Conservation (phyloP, 495 filamentous ascomycete genomes). For the Daldinia grandis region DNA sequence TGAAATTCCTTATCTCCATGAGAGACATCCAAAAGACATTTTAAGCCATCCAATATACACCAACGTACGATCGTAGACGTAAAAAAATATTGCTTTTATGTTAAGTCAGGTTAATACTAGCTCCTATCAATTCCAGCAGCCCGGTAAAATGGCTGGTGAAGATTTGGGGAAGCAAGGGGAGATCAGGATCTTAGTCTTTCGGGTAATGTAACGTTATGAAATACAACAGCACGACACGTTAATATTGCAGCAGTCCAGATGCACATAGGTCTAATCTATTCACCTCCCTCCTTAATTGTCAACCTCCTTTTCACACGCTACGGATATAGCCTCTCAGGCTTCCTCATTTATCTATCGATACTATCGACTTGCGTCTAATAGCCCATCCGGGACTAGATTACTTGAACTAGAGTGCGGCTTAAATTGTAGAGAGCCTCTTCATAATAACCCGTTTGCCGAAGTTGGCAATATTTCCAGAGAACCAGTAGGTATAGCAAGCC, state of each 20-base stretch:
- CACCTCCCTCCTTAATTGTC: neutral
- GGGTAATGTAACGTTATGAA: conserved; percentile 48
- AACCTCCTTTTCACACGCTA: neutral
- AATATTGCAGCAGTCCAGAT: conserved; percentile 18
- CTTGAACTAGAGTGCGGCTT: conserved; percentile 11
- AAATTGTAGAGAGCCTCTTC: neutral
- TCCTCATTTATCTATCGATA: neutral
- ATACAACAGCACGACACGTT: conserved; percentile 28
- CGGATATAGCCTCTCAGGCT: neutral
- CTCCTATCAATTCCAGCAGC: conserved; percentile 45
- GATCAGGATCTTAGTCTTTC: conserved; percentile 37
- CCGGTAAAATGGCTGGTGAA: conserved; percentile 53
- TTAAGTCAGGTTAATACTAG: conserved; percentile 30
- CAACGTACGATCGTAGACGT: neutral
- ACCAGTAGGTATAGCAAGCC: conserved; percentile 31
- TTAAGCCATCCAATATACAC: neutral
- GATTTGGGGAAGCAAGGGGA: conserved; percentile 39
- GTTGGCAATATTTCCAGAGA: conserved; percentile 22
- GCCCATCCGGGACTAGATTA: neutral
- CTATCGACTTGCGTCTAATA: neutral
- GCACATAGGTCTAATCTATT: neutral
- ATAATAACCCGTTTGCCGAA: conserved; percentile 27
- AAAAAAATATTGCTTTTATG: conserved; percentile 9
- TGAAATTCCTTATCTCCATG: neutral
- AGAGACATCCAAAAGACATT: neutral